Conservation (phyloP, 352 stramenopile species). For the Globisporangium nunn region DNA sequence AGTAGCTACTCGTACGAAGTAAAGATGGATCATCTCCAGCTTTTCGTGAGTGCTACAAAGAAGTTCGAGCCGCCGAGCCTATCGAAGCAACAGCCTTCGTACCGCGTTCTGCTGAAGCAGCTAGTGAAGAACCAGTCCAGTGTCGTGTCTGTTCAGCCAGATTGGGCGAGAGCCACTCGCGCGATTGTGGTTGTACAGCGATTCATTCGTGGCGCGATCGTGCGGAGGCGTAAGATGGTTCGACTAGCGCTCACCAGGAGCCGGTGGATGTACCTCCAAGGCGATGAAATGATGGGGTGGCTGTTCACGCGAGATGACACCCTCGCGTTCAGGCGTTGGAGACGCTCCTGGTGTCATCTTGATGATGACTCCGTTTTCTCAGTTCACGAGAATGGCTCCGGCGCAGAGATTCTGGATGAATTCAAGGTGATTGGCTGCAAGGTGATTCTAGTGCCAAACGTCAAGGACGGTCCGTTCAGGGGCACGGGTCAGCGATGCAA, state of each 20-base stretch:
- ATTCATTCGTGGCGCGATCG: conserved; percentile 70
- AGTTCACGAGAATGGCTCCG: conserved; percentile 66
- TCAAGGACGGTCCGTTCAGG: conserved; percentile 33
- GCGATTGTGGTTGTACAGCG: conserved; percentile 77
- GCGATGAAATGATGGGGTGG: conserved; percentile 72
- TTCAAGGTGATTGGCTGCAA: conserved; percentile 61
- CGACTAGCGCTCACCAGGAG: conserved; percentile 43
- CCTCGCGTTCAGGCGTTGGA: conserved; percentile 79
- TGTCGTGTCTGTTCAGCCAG: conserved; percentile 30
- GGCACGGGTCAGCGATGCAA: conserved; percentile 17
- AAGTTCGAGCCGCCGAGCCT: conserved; percentile 16
- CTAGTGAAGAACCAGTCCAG: conserved; percentile 57
- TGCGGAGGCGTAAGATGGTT: conserved; percentile 60
- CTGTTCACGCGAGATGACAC: conserved; percentile 78
- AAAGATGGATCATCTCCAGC: conserved; percentile 50
- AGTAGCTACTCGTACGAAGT: conserved; percentile 74
- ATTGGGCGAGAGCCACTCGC: conserved; percentile 64
- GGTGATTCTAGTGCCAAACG: conserved; percentile 56
- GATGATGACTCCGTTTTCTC: conserved; percentile 64
- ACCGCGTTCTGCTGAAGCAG: conserved; percentile 67
- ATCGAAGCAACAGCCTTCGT: conserved; percentile 50
- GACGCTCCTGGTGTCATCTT: conserved; percentile 74
- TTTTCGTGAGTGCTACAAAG: conserved; percentile 65
- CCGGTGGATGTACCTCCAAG: conserved; percentile 52
- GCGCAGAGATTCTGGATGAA: conserved; percentile 50